Evolutionary conservation across 106 monocot species (phyloP).

Genomic region (Apostasia shenzhenica): DNA sequence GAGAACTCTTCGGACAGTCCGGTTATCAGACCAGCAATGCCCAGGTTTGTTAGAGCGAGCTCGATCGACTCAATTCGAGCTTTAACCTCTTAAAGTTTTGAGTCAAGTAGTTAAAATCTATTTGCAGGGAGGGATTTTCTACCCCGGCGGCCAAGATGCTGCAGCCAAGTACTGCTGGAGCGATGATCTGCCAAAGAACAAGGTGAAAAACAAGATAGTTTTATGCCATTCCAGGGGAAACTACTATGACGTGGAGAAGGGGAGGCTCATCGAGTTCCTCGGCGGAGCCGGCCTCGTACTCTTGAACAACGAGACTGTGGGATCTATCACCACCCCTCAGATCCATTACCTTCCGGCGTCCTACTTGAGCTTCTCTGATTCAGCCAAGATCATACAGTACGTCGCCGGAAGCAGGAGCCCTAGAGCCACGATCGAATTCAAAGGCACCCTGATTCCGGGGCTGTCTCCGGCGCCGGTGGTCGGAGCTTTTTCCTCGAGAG

Average conservation of each 20-base stretch:
- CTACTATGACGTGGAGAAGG: neutral
- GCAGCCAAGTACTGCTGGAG: neutral
- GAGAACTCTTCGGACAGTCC: constrained; percentile 24
- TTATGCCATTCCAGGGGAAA: neutral
- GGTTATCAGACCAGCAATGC: constrained; percentile 10
- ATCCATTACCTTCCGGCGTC: constrained; percentile 21
- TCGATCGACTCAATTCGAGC: too few relatives aligned
- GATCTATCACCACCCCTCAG: too few relatives aligned
- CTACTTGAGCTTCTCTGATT: constrained; percentile 15
- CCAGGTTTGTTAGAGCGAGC: too few relatives aligned
- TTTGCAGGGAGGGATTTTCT: neutral
- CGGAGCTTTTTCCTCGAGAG: constrained; percentile 31
- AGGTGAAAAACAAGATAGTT: neutral
- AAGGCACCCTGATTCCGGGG: constrained; percentile 15
- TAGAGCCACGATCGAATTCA: constrained; percentile 19
- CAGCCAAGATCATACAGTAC: constrained; percentile 3
- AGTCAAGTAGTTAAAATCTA: neutral
- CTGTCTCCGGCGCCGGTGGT: constrained; percentile 15
- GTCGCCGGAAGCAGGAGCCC: neutral
- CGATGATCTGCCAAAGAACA: neutral
- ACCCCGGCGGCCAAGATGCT: neutral
- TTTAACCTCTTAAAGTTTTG: too few relatives aligned
- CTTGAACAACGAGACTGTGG: too few relatives aligned
- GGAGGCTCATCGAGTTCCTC: neutral
- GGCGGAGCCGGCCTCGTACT: neutral